Percentiles rank a stretch among this genome's conserved stretches.
These are phyloP conservation scores for Blastocystis sp. DNA, from an alignment of 352 stramenopile genomes.

Conservation along the genomic window DNA sequence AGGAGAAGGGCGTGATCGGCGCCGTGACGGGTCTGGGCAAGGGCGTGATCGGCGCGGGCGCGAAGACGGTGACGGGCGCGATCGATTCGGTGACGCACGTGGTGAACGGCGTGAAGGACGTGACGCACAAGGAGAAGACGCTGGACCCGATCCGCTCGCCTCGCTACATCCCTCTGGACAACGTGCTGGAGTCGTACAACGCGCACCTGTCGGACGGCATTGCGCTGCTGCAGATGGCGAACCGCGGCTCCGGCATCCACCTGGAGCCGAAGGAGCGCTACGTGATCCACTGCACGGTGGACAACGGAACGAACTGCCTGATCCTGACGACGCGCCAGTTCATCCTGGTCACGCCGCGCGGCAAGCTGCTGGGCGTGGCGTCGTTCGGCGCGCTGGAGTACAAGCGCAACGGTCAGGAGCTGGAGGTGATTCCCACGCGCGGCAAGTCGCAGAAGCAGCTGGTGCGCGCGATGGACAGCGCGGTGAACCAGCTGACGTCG, in stretches of 20 bases:
- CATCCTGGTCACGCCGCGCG: conserved; percentile 33
- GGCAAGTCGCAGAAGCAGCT: conserved; percentile 44
- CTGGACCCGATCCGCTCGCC: conserved; percentile 44
- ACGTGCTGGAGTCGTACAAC: conserved; percentile 69
- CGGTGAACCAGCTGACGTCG: conserved; percentile 52
- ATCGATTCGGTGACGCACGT: conserved; percentile 68
- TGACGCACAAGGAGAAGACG: conserved; percentile 69
- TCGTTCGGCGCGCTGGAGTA: conserved; percentile 43
- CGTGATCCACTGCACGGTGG: conserved; percentile 54
- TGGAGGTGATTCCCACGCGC: conserved; percentile 51
- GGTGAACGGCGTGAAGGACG: conserved; percentile 65
- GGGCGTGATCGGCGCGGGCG: conserved; percentile 41
- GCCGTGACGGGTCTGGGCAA: conserved; percentile 57
- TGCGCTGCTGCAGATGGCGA: conserved; percentile 49
- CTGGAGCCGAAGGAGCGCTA: conserved; percentile 66
- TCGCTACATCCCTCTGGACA: conserved; percentile 69
- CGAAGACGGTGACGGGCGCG: conserved; percentile 66
- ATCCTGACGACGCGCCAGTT: conserved; percentile 47
- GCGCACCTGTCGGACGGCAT: conserved; percentile 16
- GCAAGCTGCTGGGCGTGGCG: conserved; percentile 43
- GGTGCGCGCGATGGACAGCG: conserved; percentile 20
- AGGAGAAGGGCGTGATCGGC: conserved; percentile 67
- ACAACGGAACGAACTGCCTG: conserved; percentile 25
- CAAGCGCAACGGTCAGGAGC: conserved; percentile 40
- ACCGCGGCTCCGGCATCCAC: conserved; percentile 38